Evolutionary conservation across 2,329 filamentous ascomycete genomes (phyloP), one percentile per base, ranked within the genome.

Genomic region (Ophiostoma pallidulum): DNA sequence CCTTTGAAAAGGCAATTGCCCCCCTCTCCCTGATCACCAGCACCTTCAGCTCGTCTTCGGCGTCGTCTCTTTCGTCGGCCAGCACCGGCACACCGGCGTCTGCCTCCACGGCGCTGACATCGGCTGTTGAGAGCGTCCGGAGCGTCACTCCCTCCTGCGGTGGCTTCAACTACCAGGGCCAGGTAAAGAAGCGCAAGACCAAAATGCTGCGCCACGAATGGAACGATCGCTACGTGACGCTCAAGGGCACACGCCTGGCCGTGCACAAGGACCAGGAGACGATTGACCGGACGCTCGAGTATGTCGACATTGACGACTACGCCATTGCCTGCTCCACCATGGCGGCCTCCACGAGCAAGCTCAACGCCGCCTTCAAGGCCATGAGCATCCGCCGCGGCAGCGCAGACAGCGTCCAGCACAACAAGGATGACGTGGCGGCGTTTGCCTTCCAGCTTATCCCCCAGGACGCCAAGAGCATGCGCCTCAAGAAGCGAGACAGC

Each of bases 171-270:
- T 86, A 90, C 64, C 78, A 86, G 42, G 92, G 92, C 2, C 89
- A 82, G 65, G 94, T 98, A 80, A 90, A 88, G 73, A 95, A 94
- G 73, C 86, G 91, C 61, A 88, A 88, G 69, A 94, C 84, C 29
- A 82, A 81, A 60, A 81, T 95, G 71, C 77, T 95, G 51, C 86
- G 88, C 37, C 86, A 94, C 64, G 90, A 96, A 68, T 96, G 90
- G 90, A 80, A 89, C 60, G 86, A 94, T 62, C 84, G 88, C 57
- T 92, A 91, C 69, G 94, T 92, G 64, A 88, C 86, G 22, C 82
- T 96, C 53, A 81, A 82, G 58, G 84, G 84, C 50, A 86, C 81
- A 22, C 77, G 78, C 24, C 73, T 87, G 32, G 81, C 84, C 47
- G 84, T 91, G 77, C 86, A 90, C 71, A 80, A 83, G 59, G 77